Base-by-base conservation (phyloP, 805 yeast genomes). In the Clavispora phyllophila region DNA sequence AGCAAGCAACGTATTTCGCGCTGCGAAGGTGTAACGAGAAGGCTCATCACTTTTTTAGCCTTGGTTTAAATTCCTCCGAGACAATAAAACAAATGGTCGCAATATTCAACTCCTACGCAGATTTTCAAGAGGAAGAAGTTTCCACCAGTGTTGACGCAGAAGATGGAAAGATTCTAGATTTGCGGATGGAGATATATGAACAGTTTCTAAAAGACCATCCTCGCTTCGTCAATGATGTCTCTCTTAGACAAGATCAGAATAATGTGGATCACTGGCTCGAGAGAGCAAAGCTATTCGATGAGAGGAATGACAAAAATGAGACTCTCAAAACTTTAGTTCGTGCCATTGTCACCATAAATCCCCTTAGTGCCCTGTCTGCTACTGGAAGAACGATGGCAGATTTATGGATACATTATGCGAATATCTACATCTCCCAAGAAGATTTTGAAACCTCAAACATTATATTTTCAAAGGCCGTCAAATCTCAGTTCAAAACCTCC, bases 321-420 rank as follows among this genome's bases (percentile, higher is more conserved):
- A 49, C 56, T 8, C 64, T 83, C 14, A 68, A 70, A 24, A 73
- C 84, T 0, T 86, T 75, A 60, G 80, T 81, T 1, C 64, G 75
- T 14, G 96, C 96, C 0, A 68, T 90, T 7, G 66, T 75, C 3
- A 64, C 74, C 1, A 79, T 91, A 13, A 76, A 84, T 45, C 91
- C 95, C 0, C 60, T 73, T 18, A 72, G 70, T 45, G 62, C 61
- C 2, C 24, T 46, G 15, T 47, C 58, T 5, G 43, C 34, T 2
- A 47, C 45, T 2, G 38, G 45, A 1, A 36, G 47, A 8, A 72
- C 75, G 4, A 62, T 87, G 6, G 75, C 81, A 0, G 61, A 73
- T 14, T 52, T 90, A 8, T 90, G 96, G 96, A 65, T 76, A 4
- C 62, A 70, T 3, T 89, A 86, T 58, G 85, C 95, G 0, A 58